Percentiles rank a stretch among this genome's conserved stretches.
These are phyloP conservation scores for Metschnikowia aberdeeniae DNA, from an alignment of 805 yeast species.

Conservation along the genomic window DNA sequence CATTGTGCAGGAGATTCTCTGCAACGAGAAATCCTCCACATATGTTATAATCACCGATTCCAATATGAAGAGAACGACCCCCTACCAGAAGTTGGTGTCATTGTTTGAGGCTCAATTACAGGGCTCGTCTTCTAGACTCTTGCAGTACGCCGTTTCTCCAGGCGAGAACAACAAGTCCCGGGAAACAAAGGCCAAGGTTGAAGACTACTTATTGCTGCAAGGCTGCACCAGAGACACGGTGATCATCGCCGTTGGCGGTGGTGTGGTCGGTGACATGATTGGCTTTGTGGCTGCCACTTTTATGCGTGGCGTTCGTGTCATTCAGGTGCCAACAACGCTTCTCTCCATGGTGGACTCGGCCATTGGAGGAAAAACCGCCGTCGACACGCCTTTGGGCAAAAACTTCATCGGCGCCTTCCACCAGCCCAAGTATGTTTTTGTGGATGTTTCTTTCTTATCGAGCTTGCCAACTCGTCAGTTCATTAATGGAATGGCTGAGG, in stretches of 20 bases:
- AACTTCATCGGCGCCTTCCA: conserved; percentile 96
- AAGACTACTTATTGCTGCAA: conserved; percentile 74
- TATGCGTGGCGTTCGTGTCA: conserved; percentile 94
- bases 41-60: conserved; percentile 88
- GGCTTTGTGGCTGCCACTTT: conserved; percentile 99
- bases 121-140: conserved; percentile 57
- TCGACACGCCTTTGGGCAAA: conserved; percentile 94
- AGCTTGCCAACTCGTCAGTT: conserved; percentile 91
- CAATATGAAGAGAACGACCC: conserved; percentile 66
- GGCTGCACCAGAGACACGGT: conserved; percentile 97
- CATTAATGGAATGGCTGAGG: conserved; percentile 98
- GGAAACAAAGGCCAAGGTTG: conserved; percentile 86
- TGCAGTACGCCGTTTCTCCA: conserved; percentile 76
- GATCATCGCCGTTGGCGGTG: conserved; percentile 94
- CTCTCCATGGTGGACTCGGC: conserved; percentile 98
- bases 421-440: conserved; percentile 88
- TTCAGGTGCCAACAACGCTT: conserved; percentile 90
- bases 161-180: conserved; percentile 91
- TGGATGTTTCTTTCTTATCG: conserved; percentile 80
- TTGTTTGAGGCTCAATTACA: conserved; percentile 40
- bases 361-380: conserved; percentile 97
- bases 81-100: conserved; percentile 44
- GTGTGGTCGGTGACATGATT: conserved; percentile 98
- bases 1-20: conserved; percentile 63
- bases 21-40: conserved; percentile 72